Evolutionary conservation across 2,329 filamentous ascomycete species (phyloP), one percentile per base, ranked within the genome.

Genomic region (Gremmenia infestans): DNA sequence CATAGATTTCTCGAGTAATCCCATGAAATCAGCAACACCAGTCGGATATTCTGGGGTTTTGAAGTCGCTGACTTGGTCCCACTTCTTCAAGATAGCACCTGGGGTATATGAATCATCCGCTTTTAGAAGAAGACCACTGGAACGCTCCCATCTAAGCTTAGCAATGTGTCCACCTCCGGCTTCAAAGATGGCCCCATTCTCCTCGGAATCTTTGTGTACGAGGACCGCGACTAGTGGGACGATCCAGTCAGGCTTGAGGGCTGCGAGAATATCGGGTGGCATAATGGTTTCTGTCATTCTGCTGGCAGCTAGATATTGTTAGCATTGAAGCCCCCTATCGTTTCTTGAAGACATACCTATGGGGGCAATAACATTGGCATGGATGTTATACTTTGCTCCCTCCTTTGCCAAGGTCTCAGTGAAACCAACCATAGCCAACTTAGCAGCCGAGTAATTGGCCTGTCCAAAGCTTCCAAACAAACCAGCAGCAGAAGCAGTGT

Each of bases 401-500:
- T 99, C 94, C 81, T 97, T 97, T 58, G 94, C 94, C 61, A 99
- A 81, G 4, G 94, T 97, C 81, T 99, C 93, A 40, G 92, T 97
- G 78, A 97, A 97, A 65, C 93, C 94, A 60, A 99, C 91, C 78
- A 96, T 86, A 63, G 89, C 89, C 62, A 97, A 81, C 80, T 97
- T 99, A 70, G 94, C 94, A 59, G 94, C 92, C 53, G 93, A 96
- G 77, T 99, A 99, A 77, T 97, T 97, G 72, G 86, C 84, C 78
- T 97, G 93, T 63, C 93, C 94, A 70, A 97, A 97, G 76, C 85
- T 94, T 69, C 94, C 94, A 72, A 96, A 97, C 53, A 99, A 81
- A 68, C 94, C 94, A 60, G 94, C 92, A 55, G 91, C 91, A n/a
- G 93, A 97, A 39, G 93, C 85, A 23, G 94, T 97, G 81, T 95